A percentile compares a stretch with the other conserved stretches of the same genome.
phyloP scores from a whole-genome alignment of 176 grass and related monocot species.

The Olyra latifolia region DNA sequence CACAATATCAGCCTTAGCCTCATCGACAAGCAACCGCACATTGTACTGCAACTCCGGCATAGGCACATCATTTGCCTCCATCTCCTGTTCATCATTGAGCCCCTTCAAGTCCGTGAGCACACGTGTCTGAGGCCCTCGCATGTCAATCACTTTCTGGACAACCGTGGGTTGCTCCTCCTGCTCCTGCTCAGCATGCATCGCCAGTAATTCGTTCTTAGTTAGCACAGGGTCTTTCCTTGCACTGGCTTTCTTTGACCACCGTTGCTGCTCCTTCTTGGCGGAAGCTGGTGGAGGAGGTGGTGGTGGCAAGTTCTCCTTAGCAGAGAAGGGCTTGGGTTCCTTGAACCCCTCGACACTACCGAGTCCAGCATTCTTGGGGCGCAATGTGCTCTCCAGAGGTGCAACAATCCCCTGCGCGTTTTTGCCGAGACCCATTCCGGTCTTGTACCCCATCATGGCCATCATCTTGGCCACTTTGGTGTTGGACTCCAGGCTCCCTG shows the following conservation, averaged over 20 bases:
- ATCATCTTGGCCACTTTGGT: slow-evolving; percentile 65
- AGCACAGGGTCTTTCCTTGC: slow-evolving; percentile 45
- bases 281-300: neutral
- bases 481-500: slow-evolving; percentile 49
- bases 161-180: slow-evolving; percentile 49
- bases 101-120: slow-evolving; percentile 67
- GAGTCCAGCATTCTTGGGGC: slow-evolving; percentile 71
- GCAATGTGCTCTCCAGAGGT: slow-evolving; percentile 42
- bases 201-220: slow-evolving; percentile 70
- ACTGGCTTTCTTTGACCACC: slow-evolving; percentile 64
- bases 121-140: slow-evolving; percentile 69
- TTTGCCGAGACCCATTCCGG: slow-evolving; percentile 69
- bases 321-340: slow-evolving; percentile 50
- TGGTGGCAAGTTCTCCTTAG: slow-evolving; percentile 36
- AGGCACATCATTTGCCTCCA: slow-evolving; percentile 65
- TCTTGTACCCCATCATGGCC: slow-evolving; percentile 73
- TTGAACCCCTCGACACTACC: slow-evolving; percentile 78
- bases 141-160: slow-evolving; percentile 77
- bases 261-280: slow-evolving; percentile 43
- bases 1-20: slow-evolving; percentile 62
- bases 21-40: slow-evolving; percentile 68
- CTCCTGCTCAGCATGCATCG: slow-evolving; percentile 49
- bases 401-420: slow-evolving; percentile 55
- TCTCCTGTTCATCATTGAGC: slow-evolving; percentile 63
- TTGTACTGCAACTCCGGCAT: slow-evolving; percentile 86